These are phyloP conservation scores for Seminavis robusta DNA, from an alignment of 108 stramenopile genomes.

Conservation along the genomic window DNA sequence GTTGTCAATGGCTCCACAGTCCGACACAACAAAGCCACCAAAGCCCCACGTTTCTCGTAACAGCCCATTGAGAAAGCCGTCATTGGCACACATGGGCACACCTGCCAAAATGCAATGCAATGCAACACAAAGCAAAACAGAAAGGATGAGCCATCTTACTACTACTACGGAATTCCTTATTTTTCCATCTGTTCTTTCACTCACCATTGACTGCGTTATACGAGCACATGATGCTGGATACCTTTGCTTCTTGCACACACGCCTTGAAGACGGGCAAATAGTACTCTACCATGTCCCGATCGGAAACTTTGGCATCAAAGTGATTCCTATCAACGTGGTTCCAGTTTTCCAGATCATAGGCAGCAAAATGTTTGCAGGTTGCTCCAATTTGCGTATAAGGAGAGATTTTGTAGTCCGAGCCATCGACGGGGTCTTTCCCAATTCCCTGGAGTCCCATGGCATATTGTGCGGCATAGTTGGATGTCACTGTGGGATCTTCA, in stretches of 20 bases:
- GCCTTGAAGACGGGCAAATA: constrained; percentile 63
- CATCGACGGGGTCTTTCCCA: not conserved
- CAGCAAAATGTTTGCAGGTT: constrained; percentile 70
- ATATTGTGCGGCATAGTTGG: constrained; percentile 45
- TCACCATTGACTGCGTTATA: constrained; percentile 78
- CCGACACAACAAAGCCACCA: constrained; percentile 57
- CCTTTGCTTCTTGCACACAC: constrained; percentile 39
- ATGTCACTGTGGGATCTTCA: constrained; percentile 63
- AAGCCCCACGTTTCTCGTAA: constrained; percentile 54
- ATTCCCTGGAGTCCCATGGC: constrained; percentile 43
- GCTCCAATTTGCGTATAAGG: constrained; percentile 39
- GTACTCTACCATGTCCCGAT: constrained; percentile 47
- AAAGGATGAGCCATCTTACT: too few species aligned
- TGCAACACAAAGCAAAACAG: too few species aligned
- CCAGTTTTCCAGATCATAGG: constrained; percentile 53
- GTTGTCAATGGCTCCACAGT: constrained; percentile 61
- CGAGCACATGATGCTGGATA: constrained; percentile 62
- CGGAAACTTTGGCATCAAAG: constrained; percentile 46
- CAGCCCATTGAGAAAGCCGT: constrained; percentile 22
- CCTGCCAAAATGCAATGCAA: too few species aligned
- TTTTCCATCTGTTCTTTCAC: too few species aligned
- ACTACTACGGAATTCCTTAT: too few species aligned
- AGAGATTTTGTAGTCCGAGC: not conserved
- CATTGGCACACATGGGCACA: constrained; percentile 58
- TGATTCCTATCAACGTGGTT: constrained; percentile 20